A percentile compares a stretch with the other conserved stretches of the same genome.
These are phyloP conservation scores for Bassia scoparia DNA, from an alignment of 148 eudicot species.

Conservation along the genomic window DNA sequence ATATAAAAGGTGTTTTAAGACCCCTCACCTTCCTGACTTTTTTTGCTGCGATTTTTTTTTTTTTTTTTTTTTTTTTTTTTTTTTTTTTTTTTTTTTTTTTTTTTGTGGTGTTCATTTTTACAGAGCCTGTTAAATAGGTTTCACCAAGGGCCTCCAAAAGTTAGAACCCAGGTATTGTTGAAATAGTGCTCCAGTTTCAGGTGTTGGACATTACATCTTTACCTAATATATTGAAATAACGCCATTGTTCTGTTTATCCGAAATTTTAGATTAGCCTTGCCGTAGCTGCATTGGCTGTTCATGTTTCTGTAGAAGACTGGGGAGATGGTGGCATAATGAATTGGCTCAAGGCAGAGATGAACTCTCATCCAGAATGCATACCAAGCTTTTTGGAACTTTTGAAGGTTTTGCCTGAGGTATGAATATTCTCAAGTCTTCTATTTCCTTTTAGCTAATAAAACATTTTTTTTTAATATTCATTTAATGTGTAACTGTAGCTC, in stretches of 20 bases:
- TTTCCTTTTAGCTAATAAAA: neutral
- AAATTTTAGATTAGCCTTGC: constrained; percentile 88
- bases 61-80: no score
- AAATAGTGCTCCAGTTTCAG: constrained; percentile 11
- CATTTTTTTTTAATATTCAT: neutral
- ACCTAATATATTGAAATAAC: neutral
- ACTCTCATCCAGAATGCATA: constrained; percentile 71
- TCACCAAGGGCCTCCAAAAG: constrained; percentile 86
- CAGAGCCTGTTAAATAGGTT: constrained; percentile 83
- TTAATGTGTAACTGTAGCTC: constrained; percentile 1
- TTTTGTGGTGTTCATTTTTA: constrained; percentile 24
- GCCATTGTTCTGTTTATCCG: neutral
- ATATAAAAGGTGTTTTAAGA: no score
- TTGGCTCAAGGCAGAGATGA: constrained; percentile 90
- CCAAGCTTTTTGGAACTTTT: constrained; percentile 92
- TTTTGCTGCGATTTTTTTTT: no score
- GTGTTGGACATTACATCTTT: constrained; percentile 3
- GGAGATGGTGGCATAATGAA: constrained; percentile 86
- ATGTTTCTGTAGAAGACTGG: constrained; percentile 94
- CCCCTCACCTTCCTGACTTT: no score
- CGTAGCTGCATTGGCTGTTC: constrained; percentile 97
- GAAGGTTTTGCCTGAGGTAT: constrained; percentile 95
- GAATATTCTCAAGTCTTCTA: neutral
- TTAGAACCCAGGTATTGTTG: constrained; percentile 87
- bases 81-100: constrained; percentile 2